Conservation (phyloP, 257 asterid genomes). For the Avicennia marina region DNA sequence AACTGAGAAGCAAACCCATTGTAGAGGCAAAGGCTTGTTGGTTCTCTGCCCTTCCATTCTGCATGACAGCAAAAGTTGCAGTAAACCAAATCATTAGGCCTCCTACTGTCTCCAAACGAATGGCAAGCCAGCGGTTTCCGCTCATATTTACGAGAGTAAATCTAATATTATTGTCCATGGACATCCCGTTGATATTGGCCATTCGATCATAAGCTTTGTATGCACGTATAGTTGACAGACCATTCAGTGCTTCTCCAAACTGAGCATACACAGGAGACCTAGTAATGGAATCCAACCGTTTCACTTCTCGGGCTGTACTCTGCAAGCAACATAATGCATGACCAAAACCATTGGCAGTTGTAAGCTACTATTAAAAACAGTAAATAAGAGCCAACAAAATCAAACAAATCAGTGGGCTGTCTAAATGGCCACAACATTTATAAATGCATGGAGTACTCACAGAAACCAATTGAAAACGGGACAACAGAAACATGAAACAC, state of each 20-base stretch:
- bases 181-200: conserved; percentile 77
- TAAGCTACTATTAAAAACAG: too few relatives aligned
- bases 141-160: conserved; percentile 87
- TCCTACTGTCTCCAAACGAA: conserved; percentile 92
- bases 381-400: too few relatives aligned
- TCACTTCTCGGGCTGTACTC: conserved; percentile 98
- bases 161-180: conserved; percentile 86
- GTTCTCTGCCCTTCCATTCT: conserved; percentile 81
- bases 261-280: conserved; percentile 99
- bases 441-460: neutral
- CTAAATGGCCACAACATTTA: neutral
- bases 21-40: conserved; percentile 91
- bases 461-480: neutral
- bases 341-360: neutral
- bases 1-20: conserved; percentile 95
- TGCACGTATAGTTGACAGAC: conserved; percentile 88
- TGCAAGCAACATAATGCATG: conserved; percentile 30
- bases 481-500: neutral
- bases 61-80: conserved; percentile 94
- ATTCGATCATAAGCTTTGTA: conserved; percentile 93
- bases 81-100: conserved; percentile 97
- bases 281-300: conserved; percentile 83
- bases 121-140: conserved; percentile 94
- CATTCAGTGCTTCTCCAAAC: conserved; percentile 93
- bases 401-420: neutral